Evolutionary conservation across 192 early-diverging fungal genomes (phyloP).

Genomic region (Mortierella claussenii): DNA sequence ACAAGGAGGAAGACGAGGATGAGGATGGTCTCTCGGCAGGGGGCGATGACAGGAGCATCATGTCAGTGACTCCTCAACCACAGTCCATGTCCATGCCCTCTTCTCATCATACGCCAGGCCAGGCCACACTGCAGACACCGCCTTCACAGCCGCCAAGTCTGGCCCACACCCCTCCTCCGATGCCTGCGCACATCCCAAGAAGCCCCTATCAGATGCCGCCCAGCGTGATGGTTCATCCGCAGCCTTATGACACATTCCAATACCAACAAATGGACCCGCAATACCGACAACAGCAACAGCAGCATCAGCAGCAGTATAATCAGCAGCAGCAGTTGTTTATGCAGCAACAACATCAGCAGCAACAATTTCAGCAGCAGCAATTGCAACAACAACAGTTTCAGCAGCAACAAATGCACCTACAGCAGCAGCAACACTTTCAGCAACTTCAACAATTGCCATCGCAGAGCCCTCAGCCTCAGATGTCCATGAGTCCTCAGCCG

Average conservation of each 20-base stretch:
- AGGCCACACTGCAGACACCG: constrained; percentile 41
- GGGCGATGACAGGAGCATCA: constrained; percentile 47
- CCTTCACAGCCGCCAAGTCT: constrained; percentile 31
- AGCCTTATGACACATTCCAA: constrained; percentile 35
- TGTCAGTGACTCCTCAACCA: constrained; percentile 50
- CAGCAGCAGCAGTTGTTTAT: constrained; percentile 23
- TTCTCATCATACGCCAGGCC: constrained; percentile 41
- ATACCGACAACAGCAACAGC: constrained; percentile 40
- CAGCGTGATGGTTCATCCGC: constrained; percentile 35
- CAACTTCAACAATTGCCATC: constrained; percentile 17
- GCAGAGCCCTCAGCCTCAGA: constrained; percentile 10
- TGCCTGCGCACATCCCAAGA: constrained; percentile 21
- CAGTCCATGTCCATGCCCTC: constrained; percentile 25
- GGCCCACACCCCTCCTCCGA: constrained; percentile 27
- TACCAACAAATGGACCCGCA: constrained; percentile 45
- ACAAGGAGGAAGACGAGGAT: constrained; percentile 37
- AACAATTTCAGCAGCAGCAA: constrained; percentile 22
- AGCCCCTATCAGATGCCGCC: constrained; percentile 50
- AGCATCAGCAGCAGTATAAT: constrained; percentile 24
- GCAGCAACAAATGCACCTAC: constrained; percentile 26
- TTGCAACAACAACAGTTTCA: constrained; percentile 18
- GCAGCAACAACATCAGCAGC: constrained; percentile 42
- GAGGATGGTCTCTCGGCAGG: constrained; percentile 38
- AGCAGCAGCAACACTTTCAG: constrained; percentile 27
- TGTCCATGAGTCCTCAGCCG: constrained; percentile 17